Conservation (phyloP, 495 filamentous ascomycete species). For the Neurospora sublineolata region DNA sequence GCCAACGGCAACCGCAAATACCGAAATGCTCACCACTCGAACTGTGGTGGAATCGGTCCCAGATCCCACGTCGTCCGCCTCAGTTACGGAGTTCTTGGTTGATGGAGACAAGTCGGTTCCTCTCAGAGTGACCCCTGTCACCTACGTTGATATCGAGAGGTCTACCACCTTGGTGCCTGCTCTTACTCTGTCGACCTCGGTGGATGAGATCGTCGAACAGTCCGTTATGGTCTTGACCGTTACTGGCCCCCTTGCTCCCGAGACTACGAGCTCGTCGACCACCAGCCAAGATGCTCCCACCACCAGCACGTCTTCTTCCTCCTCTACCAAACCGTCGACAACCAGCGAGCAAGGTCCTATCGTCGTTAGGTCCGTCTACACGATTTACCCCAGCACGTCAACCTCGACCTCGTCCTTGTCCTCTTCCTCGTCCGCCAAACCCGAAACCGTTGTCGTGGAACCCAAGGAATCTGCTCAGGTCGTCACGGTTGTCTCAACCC, state of each 20-base stretch:
- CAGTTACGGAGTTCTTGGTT: background rate
- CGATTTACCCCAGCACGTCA: background rate
- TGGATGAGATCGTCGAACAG: background rate
- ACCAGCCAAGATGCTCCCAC: background rate
- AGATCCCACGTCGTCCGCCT: background rate
- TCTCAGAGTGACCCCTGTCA: background rate
- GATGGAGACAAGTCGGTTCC: background rate
- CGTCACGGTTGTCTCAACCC: background rate
- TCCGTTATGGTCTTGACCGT: background rate
- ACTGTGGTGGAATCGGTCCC: background rate
- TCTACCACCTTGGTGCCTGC: background rate
- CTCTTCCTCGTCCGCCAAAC: background rate
- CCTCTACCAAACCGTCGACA: background rate
- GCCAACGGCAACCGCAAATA: background rate
- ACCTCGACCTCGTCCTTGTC: background rate
- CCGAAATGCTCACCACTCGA: background rate
- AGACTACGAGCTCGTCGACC: background rate
- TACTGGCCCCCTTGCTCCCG: background rate
- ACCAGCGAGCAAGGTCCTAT: background rate
- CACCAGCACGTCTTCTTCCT: background rate
- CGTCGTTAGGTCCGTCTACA: background rate
- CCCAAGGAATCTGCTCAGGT: background rate
- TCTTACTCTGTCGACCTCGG: background rate
- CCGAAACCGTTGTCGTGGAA: background rate
- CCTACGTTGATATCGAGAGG: background rate